Percentiles rank a stretch among this genome's conserved stretches.
These are phyloP conservation scores for Paramecium sexaurelia DNA, from an alignment of 73 alveolate species.

Conservation along the genomic window DNA sequence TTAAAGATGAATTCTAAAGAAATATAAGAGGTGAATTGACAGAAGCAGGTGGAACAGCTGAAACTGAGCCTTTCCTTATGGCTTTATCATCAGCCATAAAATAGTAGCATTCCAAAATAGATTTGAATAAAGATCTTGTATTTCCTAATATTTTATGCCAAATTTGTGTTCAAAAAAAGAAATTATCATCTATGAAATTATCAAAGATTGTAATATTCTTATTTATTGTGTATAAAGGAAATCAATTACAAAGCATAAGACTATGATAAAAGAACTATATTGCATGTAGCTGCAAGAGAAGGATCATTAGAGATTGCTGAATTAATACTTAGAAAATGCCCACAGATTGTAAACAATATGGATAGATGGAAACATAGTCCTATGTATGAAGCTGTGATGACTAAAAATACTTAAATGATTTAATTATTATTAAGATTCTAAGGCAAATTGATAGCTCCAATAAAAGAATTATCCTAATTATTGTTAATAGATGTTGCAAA, in stretches of 20 bases:
- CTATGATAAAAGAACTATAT: conserved; percentile 62
- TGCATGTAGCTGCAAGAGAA: conserved; percentile 69
- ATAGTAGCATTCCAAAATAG: conserved; percentile 10
- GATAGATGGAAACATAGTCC: conserved; percentile 65
- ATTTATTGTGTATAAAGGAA: not conserved
- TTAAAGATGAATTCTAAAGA: conserved; percentile 64
- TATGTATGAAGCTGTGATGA: conserved; percentile 61
- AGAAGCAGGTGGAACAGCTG: not conserved
- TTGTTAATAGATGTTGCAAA: conserved; percentile 19
- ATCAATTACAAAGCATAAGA: conserved; percentile 44
- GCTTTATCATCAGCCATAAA: conserved; percentile 59
- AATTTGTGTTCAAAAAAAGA: conserved; percentile 33
- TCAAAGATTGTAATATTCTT: not conserved
- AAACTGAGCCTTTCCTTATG: conserved; percentile 48
- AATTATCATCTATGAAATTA: not conserved
- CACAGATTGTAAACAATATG: conserved; percentile 20
- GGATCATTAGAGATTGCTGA: conserved; percentile 62
- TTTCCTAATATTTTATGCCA: conserved; percentile 64
- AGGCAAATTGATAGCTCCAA: conserved; percentile 50
- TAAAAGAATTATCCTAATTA: conserved; percentile 38
- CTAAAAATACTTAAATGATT: conserved; percentile 39
- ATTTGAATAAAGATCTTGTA: conserved; percentile 32
- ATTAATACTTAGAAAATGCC: conserved; percentile 20
- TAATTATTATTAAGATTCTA: conserved; percentile 2
- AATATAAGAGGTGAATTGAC: conserved; percentile 86